Evolutionary conservation across 441 rosid genomes (phyloP).

Genomic region (Flueggea neowawraea): DNA sequence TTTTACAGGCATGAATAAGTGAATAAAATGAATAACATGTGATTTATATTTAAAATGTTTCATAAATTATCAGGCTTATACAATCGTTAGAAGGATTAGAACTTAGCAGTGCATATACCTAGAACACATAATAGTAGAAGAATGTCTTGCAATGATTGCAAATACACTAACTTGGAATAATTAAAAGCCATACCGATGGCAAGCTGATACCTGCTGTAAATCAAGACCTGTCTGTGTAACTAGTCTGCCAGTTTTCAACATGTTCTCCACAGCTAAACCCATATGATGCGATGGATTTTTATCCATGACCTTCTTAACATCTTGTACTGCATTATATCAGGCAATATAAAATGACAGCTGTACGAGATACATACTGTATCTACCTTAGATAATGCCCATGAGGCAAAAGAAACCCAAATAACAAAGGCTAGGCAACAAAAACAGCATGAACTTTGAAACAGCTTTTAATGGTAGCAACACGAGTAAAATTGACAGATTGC

Average conservation of each 20-base stretch:
- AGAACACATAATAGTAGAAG: too few species aligned
- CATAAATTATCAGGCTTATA: too few species aligned
- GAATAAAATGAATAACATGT: too few species aligned
- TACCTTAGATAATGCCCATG: neutral
- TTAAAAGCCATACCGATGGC: neutral
- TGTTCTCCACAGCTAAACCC: slow-evolving; percentile 60
- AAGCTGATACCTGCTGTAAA: slow-evolving; percentile 71
- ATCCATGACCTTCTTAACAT: slow-evolving; percentile 70
- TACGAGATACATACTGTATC: neutral
- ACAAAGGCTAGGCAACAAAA: too few species aligned
- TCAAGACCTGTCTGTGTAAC: slow-evolving; percentile 78
- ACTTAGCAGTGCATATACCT: too few species aligned
- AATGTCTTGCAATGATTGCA: neutral
- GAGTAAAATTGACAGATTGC: too few species aligned
- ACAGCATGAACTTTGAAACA: too few species aligned
- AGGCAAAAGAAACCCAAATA: neutral
- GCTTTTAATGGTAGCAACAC: too few species aligned
- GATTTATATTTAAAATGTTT: too few species aligned
- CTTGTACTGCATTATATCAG: slow-evolving; percentile 44
- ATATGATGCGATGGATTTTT: slow-evolving; percentile 49
- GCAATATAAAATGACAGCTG: slow-evolving; percentile 15
- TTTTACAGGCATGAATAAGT: too few species aligned
- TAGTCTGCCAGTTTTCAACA: slow-evolving; percentile 82
- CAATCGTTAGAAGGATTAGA: too few species aligned
- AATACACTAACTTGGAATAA: neutral